phyloP scores from a whole-genome alignment of 306 rosid genomes.

The Crataegus laevigata region DNA sequence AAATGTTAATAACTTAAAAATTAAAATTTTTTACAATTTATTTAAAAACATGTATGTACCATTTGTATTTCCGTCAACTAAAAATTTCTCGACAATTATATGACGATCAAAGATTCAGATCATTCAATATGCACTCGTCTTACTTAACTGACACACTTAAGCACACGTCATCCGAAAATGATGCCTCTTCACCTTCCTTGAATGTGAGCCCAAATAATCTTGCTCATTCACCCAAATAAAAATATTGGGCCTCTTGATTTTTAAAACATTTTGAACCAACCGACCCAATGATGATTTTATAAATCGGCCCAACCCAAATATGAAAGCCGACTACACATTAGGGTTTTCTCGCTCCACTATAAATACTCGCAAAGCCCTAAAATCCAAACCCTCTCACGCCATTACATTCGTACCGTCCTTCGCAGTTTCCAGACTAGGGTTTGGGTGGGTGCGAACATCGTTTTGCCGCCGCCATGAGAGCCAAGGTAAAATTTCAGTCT shows the following conservation, averaged over 20 bases:
- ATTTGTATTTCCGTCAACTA: no score
- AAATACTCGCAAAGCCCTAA: not conserved
- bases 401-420: not conserved
- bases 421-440: slow-evolving; percentile 9
- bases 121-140: no score
- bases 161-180: no score
- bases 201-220: not conserved
- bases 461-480: slow-evolving; percentile 43
- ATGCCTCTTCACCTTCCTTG: not conserved
- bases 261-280: not conserved
- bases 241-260: not conserved
- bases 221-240: not conserved
- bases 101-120: no score
- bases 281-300: not conserved
- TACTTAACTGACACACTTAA: no score
- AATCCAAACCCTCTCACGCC: not conserved
- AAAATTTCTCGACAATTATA: no score
- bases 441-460: not conserved
- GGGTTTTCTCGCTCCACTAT: slow-evolving; percentile 16
- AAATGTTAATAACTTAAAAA: no score
- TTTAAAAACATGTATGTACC: no score
- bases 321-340: not conserved
- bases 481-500: slow-evolving; percentile 31
- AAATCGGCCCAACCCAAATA: not conserved
- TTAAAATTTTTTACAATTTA: no score